phyloP scores from a whole-genome alignment of 176 grass and related monocot genomes.

The Poa annua region DNA sequence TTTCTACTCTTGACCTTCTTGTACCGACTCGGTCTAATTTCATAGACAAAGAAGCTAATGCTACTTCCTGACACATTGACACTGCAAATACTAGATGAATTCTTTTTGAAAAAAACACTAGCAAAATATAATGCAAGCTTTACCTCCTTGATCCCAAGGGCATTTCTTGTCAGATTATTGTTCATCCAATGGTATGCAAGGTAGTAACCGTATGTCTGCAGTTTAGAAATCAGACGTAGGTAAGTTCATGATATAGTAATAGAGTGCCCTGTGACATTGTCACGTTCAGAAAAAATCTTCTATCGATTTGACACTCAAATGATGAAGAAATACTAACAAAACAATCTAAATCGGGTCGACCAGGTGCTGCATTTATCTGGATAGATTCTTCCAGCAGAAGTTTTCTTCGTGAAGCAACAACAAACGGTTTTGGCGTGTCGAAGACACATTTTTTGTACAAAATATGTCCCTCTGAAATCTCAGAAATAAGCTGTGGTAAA shows the following conservation, averaged over 20 bases:
- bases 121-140: neutral
- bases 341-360: constrained; percentile 31
- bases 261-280: neutral
- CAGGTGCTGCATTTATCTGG: constrained; percentile 13
- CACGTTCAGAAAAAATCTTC: neutral
- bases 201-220: constrained; percentile 45
- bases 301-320: neutral
- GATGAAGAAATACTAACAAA: constrained; percentile 23
- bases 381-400: constrained; percentile 11
- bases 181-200: constrained; percentile 56
- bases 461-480: neutral
- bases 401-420: neutral
- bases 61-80: neutral
- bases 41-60: neutral
- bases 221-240: neutral
- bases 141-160: constrained; percentile 61
- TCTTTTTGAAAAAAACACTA: neutral
- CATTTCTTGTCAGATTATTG: constrained; percentile 29
- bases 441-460: constrained; percentile 41
- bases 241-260: neutral
- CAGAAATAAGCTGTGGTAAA: constrained; percentile 1
- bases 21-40: neutral
- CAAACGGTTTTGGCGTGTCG: constrained; percentile 4
- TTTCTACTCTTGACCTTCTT: neutral
- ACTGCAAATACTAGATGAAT: neutral